Evolutionary conservation across 495 filamentous ascomycete species (phyloP).

Genomic region (Penicillium subrubescens): DNA sequence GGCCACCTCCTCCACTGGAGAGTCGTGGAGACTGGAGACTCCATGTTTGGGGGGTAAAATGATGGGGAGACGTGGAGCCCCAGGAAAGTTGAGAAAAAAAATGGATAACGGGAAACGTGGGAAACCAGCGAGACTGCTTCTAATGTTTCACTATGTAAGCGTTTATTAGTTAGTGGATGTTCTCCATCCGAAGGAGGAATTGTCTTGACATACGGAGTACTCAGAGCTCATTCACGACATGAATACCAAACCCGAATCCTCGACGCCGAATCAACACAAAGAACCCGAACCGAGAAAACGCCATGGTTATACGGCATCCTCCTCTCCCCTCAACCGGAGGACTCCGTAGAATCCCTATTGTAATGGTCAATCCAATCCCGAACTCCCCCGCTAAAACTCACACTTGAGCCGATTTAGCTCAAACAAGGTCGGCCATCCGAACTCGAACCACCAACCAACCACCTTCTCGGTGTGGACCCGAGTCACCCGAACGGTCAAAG

Average conservation of each 20-base stretch:
- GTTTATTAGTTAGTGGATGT: not conserved
- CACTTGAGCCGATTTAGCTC: not conserved
- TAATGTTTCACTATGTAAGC: not conserved
- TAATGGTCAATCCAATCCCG: not conserved
- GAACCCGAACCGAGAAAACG: too few species aligned
- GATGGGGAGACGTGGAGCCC: not conserved
- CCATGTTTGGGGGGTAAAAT: not conserved
- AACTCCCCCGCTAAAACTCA: too few species aligned
- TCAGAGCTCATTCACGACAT: too few species aligned
- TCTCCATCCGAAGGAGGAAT: too few species aligned
- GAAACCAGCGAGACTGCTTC: not conserved
- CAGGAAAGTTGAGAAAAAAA: not conserved
- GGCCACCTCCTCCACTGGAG: not conserved
- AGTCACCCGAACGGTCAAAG: not conserved
- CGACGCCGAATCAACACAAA: too few species aligned
- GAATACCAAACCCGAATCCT: too few species aligned
- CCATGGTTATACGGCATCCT: too few species aligned
- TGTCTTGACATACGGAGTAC: too few species aligned
- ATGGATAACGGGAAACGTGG: not conserved
- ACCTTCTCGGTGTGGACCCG: not conserved
- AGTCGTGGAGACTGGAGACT: not conserved
- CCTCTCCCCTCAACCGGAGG: not conserved
- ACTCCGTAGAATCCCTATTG: not conserved
- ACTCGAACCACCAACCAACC: not conserved
- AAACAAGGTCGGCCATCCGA: not conserved